Evolutionary conservation across 2,329 filamentous ascomycete species (phyloP), one percentile per base, ranked within the genome.

Genomic region (Dactylonectria macrodidyma): DNA sequence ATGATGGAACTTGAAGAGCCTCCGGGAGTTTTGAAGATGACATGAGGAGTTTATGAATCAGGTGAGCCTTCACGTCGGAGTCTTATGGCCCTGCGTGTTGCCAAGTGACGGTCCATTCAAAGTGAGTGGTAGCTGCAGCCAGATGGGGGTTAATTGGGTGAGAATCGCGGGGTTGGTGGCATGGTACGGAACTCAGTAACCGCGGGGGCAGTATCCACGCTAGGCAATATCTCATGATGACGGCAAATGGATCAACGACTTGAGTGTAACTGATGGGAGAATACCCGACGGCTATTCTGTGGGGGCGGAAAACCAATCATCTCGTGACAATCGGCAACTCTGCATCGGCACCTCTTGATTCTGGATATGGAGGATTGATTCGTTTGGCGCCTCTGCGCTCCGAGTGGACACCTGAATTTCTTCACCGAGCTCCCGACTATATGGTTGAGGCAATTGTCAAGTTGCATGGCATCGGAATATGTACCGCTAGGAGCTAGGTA

Each of bases 141-240:
- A 65, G 33, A 56, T 51, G 62, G 62, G 57, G 60, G 51, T 24
- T 62, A 30, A 30, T 63, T 50, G 52, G 16, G 34, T 22, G 41
- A 52, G 56, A 60, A 65, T 60, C 62, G 62, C 62, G 62, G 62
- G 62, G 62, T 60, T 59, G 46, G 52, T 59, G 48, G 50, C 30
- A 30, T 30, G 51, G 56, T 36, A 65, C 62, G 16, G 48, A 59
- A 57, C 38, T 44, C 47, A 47, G 48, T 59, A 50, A 52, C 47
- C 41, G 55, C 24, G 44, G 44, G 62, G 48, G 26, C 26, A 41
- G 19, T 47, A 44, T 63, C 16, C 55, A 33, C 36, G 14, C 47
- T 55, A 44, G 60, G 52, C 60, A 63, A 57, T 24, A 38, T 54
- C 33, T 50, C 36, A 41, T 50, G 48, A 58, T 47, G 34, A 66